Conservation (phyloP, 2,329 filamentous ascomycete genomes). For the Paraphaeosphaeria minitans region DNA sequence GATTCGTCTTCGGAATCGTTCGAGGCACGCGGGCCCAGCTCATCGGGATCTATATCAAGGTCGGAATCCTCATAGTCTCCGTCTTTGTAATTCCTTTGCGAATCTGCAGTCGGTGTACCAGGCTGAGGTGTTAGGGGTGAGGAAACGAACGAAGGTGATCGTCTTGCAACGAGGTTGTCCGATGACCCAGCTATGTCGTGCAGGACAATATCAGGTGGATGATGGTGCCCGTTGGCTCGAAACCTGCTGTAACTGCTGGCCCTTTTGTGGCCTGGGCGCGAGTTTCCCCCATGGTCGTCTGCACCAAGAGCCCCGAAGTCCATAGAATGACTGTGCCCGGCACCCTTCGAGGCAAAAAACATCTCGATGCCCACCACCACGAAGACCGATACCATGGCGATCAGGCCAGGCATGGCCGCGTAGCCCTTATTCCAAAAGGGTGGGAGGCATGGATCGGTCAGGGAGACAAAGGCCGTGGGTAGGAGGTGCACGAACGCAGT, state of each 20-base stretch:
- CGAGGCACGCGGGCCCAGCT: conserved; percentile 37
- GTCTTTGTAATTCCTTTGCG: conserved; percentile 13
- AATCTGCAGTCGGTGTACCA: conserved; percentile 12
- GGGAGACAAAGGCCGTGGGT: conserved; percentile 47
- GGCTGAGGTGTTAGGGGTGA: conserved; percentile 28
- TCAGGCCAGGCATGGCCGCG: conserved; percentile 46
- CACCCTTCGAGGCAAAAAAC: conserved; percentile 76
- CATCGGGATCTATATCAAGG: conserved; percentile 42
- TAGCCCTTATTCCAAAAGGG: conserved; percentile 48
- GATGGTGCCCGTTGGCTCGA: conserved; percentile 27
- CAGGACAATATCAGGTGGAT: conserved; percentile 38
- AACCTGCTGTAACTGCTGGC: conserved; percentile 42
- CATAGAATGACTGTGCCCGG: conserved; percentile 61
- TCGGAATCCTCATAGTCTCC: conserved; percentile 41
- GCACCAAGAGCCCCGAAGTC: conserved; percentile 55
- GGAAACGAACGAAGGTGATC: conserved; percentile 37
- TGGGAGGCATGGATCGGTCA: conserved; percentile 48
- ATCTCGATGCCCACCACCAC: conserved; percentile 86
- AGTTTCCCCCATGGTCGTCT: conserved; percentile 22
- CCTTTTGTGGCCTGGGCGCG: conserved; percentile 33
- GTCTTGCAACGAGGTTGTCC: conserved; percentile 40
- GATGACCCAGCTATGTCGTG: conserved; percentile 37
- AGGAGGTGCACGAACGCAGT: conserved; percentile 51
- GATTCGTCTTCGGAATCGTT: conserved; percentile 39
- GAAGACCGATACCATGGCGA: conserved; percentile 49